A percentile compares a stretch with the other conserved stretches of the same genome.
Evolutionary conservation across 2,329 filamentous ascomycete species (phyloP).

Genomic region (Colletotrichum abscissum): DNA sequence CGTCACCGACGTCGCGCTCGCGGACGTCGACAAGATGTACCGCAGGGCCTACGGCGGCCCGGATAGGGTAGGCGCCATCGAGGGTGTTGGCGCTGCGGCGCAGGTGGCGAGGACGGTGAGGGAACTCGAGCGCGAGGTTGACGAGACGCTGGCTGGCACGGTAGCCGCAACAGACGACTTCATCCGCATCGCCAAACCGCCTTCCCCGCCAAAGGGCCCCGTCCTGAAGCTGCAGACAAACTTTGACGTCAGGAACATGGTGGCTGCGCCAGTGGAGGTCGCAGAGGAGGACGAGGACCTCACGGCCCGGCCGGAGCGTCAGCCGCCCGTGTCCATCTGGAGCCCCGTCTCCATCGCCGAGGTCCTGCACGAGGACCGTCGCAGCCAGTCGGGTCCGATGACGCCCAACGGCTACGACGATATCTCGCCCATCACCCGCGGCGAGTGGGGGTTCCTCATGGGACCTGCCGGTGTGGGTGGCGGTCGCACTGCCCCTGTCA

Average conservation of each 20-base stretch:
- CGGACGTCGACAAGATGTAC: conserved; percentile 68
- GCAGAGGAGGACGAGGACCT: conserved; percentile 49
- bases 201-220: conserved; percentile 39
- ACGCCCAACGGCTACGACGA: conserved; percentile 72
- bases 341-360: conserved; percentile 55
- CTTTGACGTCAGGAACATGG: conserved; percentile 44
- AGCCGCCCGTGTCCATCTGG: conserved; percentile 44
- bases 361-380: conserved; percentile 46
- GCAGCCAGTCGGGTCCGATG: conserved; percentile 55
- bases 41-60: conserved; percentile 65
- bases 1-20: conserved; percentile 60
- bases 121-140: conserved; percentile 23
- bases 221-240: conserved; percentile 57
- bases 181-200: conserved; percentile 30
- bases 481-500: conserved; percentile 60
- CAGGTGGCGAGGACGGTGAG: conserved; percentile 26
- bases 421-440: conserved; percentile 70
- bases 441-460: conserved; percentile 73
- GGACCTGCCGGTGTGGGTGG: conserved; percentile 56
- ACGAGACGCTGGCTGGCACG: conserved; percentile 13
- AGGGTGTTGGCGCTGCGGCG: conserved; percentile 45
- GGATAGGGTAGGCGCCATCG: conserved; percentile 58
- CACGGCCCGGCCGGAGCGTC: conserved; percentile 49
- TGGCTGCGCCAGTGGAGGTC: conserved; percentile 27
- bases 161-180: conserved; percentile 13